Conservation (phyloP, 2,329 filamentous ascomycete species). For the Xylariales sp. region DNA sequence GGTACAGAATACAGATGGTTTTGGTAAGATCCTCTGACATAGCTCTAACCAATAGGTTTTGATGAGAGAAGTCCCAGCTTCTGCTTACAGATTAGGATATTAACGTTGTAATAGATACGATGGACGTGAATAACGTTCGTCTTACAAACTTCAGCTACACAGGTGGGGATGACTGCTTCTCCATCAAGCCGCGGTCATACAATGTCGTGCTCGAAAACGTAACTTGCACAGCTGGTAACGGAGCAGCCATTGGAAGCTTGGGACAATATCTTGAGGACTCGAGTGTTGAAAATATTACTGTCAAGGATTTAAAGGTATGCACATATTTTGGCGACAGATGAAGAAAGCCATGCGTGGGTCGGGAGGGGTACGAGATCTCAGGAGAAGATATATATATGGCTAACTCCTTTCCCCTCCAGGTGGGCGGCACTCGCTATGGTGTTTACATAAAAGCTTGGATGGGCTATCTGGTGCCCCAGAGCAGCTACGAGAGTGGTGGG, state of each 20-base stretch:
- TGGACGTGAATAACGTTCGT: constrained; percentile 46
- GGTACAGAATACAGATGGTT: constrained; percentile 55
- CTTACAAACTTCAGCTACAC: constrained; percentile 49
- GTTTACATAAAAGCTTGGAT: constrained; percentile 56
- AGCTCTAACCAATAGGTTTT: too few relatives aligned
- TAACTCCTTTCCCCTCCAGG: constrained; percentile 10
- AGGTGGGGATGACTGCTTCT: constrained; percentile 54
- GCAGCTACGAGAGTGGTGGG: constrained; percentile 42
- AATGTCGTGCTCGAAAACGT: constrained; percentile 41
- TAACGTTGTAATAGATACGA: constrained; percentile 32
- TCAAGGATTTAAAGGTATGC: constrained; percentile 43
- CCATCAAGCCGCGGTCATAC: constrained; percentile 52
- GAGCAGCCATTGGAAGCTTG: constrained; percentile 50
- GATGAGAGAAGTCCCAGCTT: not conserved
- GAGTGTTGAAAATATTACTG: constrained; percentile 41
- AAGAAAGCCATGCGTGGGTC: not conserved
- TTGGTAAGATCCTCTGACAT: too few relatives aligned
- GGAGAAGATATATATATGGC: not conserved
- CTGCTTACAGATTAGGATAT: not conserved
- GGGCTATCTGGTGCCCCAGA: constrained; percentile 39
- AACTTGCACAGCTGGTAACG: constrained; percentile 47
- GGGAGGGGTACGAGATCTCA: too few relatives aligned
- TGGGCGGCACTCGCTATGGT: not conserved
- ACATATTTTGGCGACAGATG: constrained; percentile 14
- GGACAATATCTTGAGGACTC: constrained; percentile 53